Conservation (phyloP, 1,284 basidiomycete genomes). For the Mycosarcoma mackinlayi region DNA sequence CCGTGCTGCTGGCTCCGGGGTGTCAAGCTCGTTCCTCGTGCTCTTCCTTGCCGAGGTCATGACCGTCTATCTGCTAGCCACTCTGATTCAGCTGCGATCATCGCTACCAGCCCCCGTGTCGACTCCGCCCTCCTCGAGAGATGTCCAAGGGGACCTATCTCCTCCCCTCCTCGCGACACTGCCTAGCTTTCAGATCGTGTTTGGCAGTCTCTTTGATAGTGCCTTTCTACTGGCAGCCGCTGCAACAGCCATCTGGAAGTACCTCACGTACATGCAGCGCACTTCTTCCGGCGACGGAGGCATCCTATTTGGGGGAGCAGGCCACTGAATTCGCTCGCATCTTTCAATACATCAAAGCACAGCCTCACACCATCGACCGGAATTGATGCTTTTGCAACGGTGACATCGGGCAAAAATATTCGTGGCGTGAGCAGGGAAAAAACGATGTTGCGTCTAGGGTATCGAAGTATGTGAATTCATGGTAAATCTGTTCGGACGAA, state of each 20-base stretch:
- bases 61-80: constrained; percentile 70
- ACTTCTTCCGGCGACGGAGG: constrained; percentile 36
- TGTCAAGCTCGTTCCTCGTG: constrained; percentile 69
- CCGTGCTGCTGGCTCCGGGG: constrained; percentile 68
- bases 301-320: constrained; percentile 28
- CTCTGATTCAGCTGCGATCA: constrained; percentile 69
- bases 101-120: constrained; percentile 49
- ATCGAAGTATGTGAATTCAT: too few species aligned
- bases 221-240: constrained; percentile 68
- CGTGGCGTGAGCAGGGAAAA: too few species aligned
- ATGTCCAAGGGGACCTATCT: background rate
- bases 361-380: too few species aligned
- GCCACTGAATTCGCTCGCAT: background rate
- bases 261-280: constrained; percentile 36
- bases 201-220: constrained; percentile 69
- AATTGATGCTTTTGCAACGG: too few species aligned
- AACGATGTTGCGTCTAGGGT: too few species aligned
- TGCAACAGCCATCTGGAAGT: constrained; percentile 45
- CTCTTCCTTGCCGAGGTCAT: constrained; percentile 70
- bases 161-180: constrained; percentile 67
- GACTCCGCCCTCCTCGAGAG: background rate
- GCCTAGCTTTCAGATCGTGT: constrained; percentile 69
- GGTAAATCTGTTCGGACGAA: too few species aligned
- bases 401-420: too few species aligned
- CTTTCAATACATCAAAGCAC: constrained; percentile 1